Evolutionary conservation across 495 filamentous ascomycete species (phyloP), one percentile per base, ranked within the genome.

Genomic region (Tuber microsphaerosporum): DNA sequence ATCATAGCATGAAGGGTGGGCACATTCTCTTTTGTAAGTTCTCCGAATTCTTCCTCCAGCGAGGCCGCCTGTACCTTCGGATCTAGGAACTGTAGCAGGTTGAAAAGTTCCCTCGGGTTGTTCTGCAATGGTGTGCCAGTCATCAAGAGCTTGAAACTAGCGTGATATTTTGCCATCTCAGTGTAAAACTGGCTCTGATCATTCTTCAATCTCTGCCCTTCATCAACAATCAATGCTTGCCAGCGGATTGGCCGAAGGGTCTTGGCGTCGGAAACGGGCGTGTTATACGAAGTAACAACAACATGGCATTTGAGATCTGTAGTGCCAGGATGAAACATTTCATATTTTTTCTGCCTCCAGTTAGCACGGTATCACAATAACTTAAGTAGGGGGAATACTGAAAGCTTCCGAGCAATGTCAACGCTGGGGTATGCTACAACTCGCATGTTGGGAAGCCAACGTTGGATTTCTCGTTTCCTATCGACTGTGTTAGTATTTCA

Each of bases 161-260:
- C 89, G 34, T 90, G 92, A 79, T 97, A 87, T 12, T 86, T 85
- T 37, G 85, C 87, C 19, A 99, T 87, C 6, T 91, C 88, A 70
- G 86, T 86, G 83, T 97, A 97, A 6, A 97, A 89, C 16, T 89
- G 85, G 65, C 91, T 94, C 80, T 91, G 90, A 79, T 97, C 94
- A 76, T 95, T 98, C 84, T 99, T 99, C 70, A 99, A 86, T 7
- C 96, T 90, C 81, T 99, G 96, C 19, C 95, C 96, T 85, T 99
- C 96, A 80, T 99, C 96, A 17, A 98, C 93, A 56, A 99, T 88
- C 44, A 99, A 84, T 8, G 92, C 94, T 71, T 90, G 90, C 96
- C 96, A 99, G 34, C 89, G 89, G 31, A 94, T 88, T 31, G 81
- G 84, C 12, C 85, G 85, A 75, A 98, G 91, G 31, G 91, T 87